These are phyloP conservation scores for Quercus berberidifolia DNA, from an alignment of 306 rosid genomes.

Conservation along the genomic window DNA sequence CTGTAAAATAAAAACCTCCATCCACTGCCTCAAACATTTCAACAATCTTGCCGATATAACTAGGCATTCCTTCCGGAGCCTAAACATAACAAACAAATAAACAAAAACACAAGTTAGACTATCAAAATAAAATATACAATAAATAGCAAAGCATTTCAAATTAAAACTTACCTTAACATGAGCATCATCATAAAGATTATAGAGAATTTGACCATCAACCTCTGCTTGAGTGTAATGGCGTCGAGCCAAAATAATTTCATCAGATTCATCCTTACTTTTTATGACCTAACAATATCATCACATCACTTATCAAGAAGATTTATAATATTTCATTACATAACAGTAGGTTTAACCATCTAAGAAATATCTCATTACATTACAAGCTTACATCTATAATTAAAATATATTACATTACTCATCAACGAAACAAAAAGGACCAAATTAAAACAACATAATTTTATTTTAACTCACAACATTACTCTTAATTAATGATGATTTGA, in stretches of 20 bases:
- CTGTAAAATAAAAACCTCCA: slow-evolving; percentile 46
- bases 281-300: no score
- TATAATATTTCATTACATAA: no score
- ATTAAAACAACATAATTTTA: no score
- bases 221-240: slow-evolving; percentile 44
- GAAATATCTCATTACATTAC: no score
- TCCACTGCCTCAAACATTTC: slow-evolving; percentile 72
- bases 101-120: background rate
- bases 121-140: background rate
- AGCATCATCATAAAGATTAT: slow-evolving; percentile 60
- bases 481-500: no score
- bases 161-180: slow-evolving; percentile 53
- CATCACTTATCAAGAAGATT: no score
- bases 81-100: background rate
- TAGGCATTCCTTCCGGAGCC: slow-evolving; percentile 46
- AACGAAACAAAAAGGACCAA: no score
- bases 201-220: slow-evolving; percentile 43
- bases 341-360: no score
- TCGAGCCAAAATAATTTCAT: slow-evolving; percentile 37
- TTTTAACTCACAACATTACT: no score
- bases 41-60: slow-evolving; percentile 56
- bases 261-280: slow-evolving; percentile 23
- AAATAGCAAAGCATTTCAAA: background rate
- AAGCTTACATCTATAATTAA: no score
- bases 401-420: no score